A percentile compares a stretch with the other conserved stretches of the same genome.
These are phyloP conservation scores for Orbilia javanica DNA, from an alignment of 2,329 filamentous ascomycete genomes.

Conservation along the genomic window DNA sequence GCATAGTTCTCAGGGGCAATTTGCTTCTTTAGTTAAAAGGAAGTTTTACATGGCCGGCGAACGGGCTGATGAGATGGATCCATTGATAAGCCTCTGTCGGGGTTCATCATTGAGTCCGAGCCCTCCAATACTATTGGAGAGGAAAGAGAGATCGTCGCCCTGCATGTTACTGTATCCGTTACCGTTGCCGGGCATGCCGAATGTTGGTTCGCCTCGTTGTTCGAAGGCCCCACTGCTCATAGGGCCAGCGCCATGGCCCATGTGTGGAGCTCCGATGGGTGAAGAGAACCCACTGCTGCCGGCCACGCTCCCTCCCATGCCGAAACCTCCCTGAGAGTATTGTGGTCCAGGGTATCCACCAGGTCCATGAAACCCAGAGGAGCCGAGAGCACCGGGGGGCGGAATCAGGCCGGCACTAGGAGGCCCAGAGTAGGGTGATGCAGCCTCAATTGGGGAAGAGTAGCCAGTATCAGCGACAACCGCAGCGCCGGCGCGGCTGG, in stretches of 20 bases:
- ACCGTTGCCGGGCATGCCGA: constrained; percentile 45
- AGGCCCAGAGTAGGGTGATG: constrained; percentile 82
- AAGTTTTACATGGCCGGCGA: constrained; percentile 56
- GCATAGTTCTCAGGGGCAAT: constrained; percentile 5
- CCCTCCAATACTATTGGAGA: constrained; percentile 47
- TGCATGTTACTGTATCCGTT: constrained; percentile 51
- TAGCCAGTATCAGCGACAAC: constrained; percentile 95
- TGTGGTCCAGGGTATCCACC: constrained; percentile 53
- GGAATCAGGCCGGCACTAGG: constrained; percentile 77
- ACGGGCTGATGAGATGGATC: constrained; percentile 49
- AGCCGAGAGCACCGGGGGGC: constrained; percentile 76
- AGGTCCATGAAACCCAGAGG: constrained; percentile 72
- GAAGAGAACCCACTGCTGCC: constrained; percentile 57
- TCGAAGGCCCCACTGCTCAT: constrained; percentile 51
- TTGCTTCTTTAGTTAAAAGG: neutral
- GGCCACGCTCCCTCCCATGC: constrained; percentile 56
- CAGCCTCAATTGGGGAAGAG: constrained; percentile 87
- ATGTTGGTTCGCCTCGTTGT: constrained; percentile 47
- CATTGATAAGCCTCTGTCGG: constrained; percentile 54
- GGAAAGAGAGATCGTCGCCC: constrained; percentile 52
- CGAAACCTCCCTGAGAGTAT: constrained; percentile 47
- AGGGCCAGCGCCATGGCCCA: constrained; percentile 45
- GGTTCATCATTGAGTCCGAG: constrained; percentile 54
- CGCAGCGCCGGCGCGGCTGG: constrained; percentile 90
- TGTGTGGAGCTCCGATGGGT: constrained; percentile 51